These are phyloP conservation scores for Trametes polyzona DNA, from an alignment of 1,284 basidiomycete species.

Conservation along the genomic window DNA sequence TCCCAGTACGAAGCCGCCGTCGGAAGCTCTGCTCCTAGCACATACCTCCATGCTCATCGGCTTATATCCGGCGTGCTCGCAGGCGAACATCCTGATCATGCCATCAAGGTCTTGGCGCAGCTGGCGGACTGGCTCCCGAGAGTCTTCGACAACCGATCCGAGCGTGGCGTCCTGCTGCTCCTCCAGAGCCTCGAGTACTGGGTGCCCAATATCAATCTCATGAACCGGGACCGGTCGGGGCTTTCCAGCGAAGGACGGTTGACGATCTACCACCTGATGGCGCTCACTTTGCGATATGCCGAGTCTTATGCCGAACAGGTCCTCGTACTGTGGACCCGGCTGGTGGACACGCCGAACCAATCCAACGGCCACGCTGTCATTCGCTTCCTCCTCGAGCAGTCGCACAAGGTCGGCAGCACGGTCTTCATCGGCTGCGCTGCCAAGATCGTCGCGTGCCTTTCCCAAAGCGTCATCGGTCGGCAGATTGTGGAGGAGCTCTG, in stretches of 20 bases:
- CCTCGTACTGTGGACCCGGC: conserved; percentile 77
- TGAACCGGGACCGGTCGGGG: conserved; percentile 59
- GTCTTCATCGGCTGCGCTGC: conserved; percentile 83
- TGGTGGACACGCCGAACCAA: conserved; percentile 73
- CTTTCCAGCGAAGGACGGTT: conserved; percentile 65
- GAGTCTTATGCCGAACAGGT: conserved; percentile 84
- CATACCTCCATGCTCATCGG: conserved; percentile 83
- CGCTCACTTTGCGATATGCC: conserved; percentile 81
- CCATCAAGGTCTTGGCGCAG: conserved; percentile 72
- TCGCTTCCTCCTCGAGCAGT: conserved; percentile 87
- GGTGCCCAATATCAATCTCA: conserved; percentile 76
- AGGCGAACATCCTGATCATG: conserved; percentile 76
- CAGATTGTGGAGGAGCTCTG: conserved; percentile 85
- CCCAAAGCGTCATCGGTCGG: conserved; percentile 75
- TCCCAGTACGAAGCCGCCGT: conserved; percentile 79
- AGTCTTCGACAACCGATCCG: conserved; percentile 57
- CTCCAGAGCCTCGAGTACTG: conserved; percentile 81
- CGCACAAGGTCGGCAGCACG: conserved; percentile 80
- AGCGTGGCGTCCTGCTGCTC: conserved; percentile 57
- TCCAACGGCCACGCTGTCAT: conserved; percentile 82
- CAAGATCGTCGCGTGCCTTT: conserved; percentile 84
- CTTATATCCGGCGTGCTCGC: conserved; percentile 81
- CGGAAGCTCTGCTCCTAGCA: conserved; percentile 73
- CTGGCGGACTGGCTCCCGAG: conserved; percentile 76
- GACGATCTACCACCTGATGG: conserved; percentile 83